phyloP scores from a whole-genome alignment of 202 grass and related monocot genomes.

The Carex arenaria region DNA sequence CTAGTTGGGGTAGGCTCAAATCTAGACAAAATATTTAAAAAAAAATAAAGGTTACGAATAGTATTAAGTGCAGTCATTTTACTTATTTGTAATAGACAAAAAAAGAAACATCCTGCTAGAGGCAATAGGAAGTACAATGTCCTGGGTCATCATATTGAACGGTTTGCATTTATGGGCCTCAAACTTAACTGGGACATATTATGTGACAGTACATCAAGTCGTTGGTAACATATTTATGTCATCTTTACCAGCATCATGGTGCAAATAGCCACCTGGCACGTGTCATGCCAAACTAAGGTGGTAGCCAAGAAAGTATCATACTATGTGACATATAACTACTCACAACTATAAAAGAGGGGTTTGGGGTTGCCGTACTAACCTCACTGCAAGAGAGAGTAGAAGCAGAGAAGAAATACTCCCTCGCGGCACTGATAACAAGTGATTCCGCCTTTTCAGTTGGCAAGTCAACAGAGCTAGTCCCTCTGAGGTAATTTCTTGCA shows the following conservation, averaged over 20 bases:
- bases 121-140: slow-evolving; percentile 16
- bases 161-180: background rate
- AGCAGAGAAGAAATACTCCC: slow-evolving; percentile 98
- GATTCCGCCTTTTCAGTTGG: slow-evolving; percentile 64
- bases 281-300: background rate
- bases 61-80: slow-evolving; percentile 27
- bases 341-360: background rate
- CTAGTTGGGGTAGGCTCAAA: slow-evolving; percentile 25
- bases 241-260: background rate
- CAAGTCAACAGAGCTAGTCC: slow-evolving; percentile 76
- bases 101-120: slow-evolving; percentile 16
- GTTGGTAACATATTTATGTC: background rate
- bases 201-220: background rate
- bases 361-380: slow-evolving; percentile 43
- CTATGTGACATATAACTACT: background rate
- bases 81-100: slow-evolving; percentile 17
- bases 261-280: background rate
- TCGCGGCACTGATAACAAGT: slow-evolving; percentile 87
- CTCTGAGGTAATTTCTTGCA: slow-evolving; percentile 95
- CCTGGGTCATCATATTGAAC: background rate
- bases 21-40: slow-evolving; percentile 46
- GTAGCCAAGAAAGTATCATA: background rate
- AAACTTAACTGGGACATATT: background rate
- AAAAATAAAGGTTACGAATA: slow-evolving; percentile 8
- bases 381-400: slow-evolving; percentile 86